Evolutionary conservation across 306 rosid genomes (phyloP).

Genomic region (Lathyrus sativus): DNA sequence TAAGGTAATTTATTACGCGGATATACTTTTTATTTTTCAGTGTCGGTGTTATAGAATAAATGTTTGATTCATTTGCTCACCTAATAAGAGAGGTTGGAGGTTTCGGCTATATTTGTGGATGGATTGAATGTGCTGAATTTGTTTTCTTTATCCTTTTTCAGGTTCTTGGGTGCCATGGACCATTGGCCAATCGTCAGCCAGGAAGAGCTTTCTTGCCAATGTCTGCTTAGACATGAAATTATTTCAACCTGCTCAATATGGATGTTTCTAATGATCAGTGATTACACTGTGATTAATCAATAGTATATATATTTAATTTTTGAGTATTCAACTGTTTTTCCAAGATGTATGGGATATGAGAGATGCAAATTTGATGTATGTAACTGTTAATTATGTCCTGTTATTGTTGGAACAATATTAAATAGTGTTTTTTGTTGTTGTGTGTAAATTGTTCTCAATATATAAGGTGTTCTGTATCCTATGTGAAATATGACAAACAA

Average conservation of each 20-base stretch:
- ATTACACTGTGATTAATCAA: background rate
- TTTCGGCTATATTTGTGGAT: slow-evolving; percentile 1
- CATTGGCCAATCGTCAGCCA: slow-evolving; percentile 65
- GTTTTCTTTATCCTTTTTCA: slow-evolving; percentile 32
- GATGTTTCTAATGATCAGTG: background rate
- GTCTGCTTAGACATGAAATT: slow-evolving; percentile 37
- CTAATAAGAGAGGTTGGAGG: background rate
- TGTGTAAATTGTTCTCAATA: background rate
- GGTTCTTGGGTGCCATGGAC: slow-evolving; percentile 88
- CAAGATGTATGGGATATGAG: background rate
- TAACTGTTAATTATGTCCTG: background rate
- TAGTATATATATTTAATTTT: background rate
- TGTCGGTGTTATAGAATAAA: too few relatives aligned
- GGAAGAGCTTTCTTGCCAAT: slow-evolving; percentile 69
- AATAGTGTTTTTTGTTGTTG: background rate
- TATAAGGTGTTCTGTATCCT: background rate
- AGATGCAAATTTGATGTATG: slow-evolving; percentile 28
- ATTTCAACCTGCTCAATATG: background rate
- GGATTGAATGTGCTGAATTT: background rate
- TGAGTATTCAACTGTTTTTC: background rate
- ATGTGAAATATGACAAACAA: background rate
- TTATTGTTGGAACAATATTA: background rate
- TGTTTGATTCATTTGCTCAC: background rate
- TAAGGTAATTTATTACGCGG: slow-evolving; percentile 45
- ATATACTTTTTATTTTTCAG: too few relatives aligned